Evolutionary conservation across 441 rosid species (phyloP).

Genomic region (Adansonia rubrostipa): DNA sequence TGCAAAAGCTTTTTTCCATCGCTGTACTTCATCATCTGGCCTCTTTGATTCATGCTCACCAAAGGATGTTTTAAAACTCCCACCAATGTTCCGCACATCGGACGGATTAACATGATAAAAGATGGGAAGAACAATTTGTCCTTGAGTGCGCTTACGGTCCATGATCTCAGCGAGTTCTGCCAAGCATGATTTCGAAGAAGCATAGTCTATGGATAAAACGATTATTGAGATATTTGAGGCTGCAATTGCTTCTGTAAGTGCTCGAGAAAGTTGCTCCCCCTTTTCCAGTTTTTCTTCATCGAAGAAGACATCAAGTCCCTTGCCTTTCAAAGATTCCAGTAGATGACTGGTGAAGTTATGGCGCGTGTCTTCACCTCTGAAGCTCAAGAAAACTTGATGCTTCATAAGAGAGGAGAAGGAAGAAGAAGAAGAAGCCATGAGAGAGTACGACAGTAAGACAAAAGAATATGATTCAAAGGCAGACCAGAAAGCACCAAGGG

Average conservation of each 20-base stretch:
- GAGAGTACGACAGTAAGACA: neutral
- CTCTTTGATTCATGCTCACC: neutral
- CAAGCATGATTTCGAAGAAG: conserved; percentile 16
- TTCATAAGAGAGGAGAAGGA: neutral
- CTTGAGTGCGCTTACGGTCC: neutral
- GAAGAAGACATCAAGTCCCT: neutral
- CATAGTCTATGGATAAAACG: conserved; percentile 33
- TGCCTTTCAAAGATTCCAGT: neutral
- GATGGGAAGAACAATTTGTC: conserved; percentile 28
- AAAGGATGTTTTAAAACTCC: conserved; percentile 14
- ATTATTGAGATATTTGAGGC: conserved; percentile 38
- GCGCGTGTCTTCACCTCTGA: conserved; percentile 1
- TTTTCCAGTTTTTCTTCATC: neutral
- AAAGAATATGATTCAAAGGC: too few species aligned
- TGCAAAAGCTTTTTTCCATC: conserved; percentile 17
- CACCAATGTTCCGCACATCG: conserved; percentile 6
- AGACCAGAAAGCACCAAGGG: neutral
- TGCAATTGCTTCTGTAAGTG: conserved; percentile 26
- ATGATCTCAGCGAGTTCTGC: conserved; percentile 31
- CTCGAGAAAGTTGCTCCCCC: neutral
- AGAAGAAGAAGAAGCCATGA: conserved; percentile 10
- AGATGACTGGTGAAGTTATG: conserved; percentile 16
- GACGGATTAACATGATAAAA: conserved; percentile 30
- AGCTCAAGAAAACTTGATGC: conserved; percentile 20
- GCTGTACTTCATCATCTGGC: neutral